Base-by-base conservation (phyloP, 1,139 yeast species). In the Meyerozyma smithsonii region DNA sequence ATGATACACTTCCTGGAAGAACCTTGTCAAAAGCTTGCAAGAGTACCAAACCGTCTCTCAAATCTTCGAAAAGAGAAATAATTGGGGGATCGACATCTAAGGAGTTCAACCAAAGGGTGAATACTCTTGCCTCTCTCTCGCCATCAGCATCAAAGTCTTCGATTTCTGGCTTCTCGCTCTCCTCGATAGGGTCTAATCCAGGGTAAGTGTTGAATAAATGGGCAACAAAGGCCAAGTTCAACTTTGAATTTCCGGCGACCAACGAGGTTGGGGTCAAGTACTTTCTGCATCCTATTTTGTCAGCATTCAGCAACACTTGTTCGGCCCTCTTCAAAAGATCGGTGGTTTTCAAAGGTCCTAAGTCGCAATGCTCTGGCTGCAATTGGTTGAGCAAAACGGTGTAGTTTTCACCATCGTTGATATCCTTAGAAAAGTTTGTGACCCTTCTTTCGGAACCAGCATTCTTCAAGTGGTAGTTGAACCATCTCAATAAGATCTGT, bases 101-200 rank as follows among this genome's bases (percentile, higher is more conserved):
- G 1, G 97, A 88, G 64, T 92, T 92, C 58, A 92, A 79, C 98
- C 98, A 92, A 54, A 92, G 72, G 10, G 98, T 94, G 66, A 92
- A 92, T 4, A 92, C 99, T 61, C 99, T 81, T 1, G 98, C 98
- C 69, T 92, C 99, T 68, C 98, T 84, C 68, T 92, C 99, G 47
- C 99, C 99, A 67, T 94, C 98, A 14, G 98, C 98, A 61, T 92
- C 99, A 56, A 94, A 92, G 51, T 89, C 98, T 61, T 84, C 92
- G 52, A 90, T 86, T 56, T 84, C 94, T 21, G 86, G 84, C 55
- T 81, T 84, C 61, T 92, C 98, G 45, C 74, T 79, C 63, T 92
- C 98, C 57, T 88, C 95, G 49, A 92, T 79, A 46, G 98, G 97
- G 46, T 89, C 97, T 53, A 92, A 76, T 39, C 98, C 97, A 39